A percentile compares a stretch with the other conserved stretches of the same genome.
Evolutionary conservation across 441 rosid genomes (phyloP).

Genomic region (Erysimum cheiri): DNA sequence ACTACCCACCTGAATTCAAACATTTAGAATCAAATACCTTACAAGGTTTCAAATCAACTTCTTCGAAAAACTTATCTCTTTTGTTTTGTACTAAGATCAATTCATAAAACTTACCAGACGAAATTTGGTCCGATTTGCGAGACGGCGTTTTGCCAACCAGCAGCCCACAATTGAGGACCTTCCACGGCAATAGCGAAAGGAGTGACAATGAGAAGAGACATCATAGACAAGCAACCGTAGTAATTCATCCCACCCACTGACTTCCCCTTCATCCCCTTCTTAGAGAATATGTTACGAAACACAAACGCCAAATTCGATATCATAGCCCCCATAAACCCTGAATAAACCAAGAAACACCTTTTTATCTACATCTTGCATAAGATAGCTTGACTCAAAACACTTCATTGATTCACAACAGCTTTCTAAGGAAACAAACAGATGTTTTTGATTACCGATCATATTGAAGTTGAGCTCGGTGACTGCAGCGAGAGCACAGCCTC

Average conservation of each 20-base stretch:
- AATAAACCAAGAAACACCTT: slow-evolving; percentile 23
- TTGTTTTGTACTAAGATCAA: not conserved
- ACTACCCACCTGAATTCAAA: slow-evolving; percentile 82
- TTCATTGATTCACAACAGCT: not conserved
- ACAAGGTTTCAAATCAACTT: not conserved
- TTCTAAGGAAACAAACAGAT: not conserved
- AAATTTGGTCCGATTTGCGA: slow-evolving; percentile 85
- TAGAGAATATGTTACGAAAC: slow-evolving; percentile 89
- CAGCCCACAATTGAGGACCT: slow-evolving; percentile 95
- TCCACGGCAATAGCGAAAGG: slow-evolving; percentile 94
- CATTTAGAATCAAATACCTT: not conserved
- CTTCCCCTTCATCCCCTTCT: slow-evolving; percentile 95
- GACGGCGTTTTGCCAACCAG: slow-evolving; percentile 81
- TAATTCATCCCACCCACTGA: slow-evolving; percentile 96
- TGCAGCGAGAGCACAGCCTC: slow-evolving; percentile 94
- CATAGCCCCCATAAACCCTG: slow-evolving; percentile 99
- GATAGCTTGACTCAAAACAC: not conserved
- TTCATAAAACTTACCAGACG: slow-evolving; percentile 59
- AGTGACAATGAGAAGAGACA: slow-evolving; percentile 84
- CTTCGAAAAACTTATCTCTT: not conserved
- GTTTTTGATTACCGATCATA: slow-evolving; percentile 64
- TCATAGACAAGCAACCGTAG: slow-evolving; percentile 86
- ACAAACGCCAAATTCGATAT: slow-evolving; percentile 94
- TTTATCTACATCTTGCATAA: slow-evolving; percentile 24
- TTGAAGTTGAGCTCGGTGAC: slow-evolving; percentile 91